These are phyloP conservation scores for Backusella circina DNA, from an alignment of 192 early-diverging fungal genomes.

Conservation along the genomic window DNA sequence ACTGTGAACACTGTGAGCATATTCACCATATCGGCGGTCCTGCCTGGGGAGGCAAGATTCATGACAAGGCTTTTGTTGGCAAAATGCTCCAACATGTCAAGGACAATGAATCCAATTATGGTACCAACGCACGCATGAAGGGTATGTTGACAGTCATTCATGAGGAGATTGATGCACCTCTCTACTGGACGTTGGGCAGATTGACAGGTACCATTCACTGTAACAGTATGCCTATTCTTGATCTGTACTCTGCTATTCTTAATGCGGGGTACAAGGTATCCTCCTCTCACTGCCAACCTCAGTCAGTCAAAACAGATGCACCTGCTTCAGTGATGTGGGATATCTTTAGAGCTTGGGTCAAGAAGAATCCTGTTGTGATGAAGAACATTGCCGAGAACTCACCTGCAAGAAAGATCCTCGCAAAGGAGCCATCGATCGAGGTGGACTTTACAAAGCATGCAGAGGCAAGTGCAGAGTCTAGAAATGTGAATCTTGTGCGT, in stretches of 20 bases:
- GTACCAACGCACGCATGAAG: constrained; percentile 82
- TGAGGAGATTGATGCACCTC: constrained; percentile 74
- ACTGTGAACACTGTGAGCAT: constrained; percentile 75
- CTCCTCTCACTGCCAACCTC: constrained; percentile 73
- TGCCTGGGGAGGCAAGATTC: constrained; percentile 81
- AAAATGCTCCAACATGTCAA: constrained; percentile 78
- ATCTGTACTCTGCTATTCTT: constrained; percentile 82
- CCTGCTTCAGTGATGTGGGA: constrained; percentile 89
- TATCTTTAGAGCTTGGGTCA: constrained; percentile 76
- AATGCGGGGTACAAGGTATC: constrained; percentile 89
- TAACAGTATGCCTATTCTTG: constrained; percentile 64
- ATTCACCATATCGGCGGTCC: constrained; percentile 88
- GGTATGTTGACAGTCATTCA: constrained; percentile 93
- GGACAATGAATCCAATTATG: constrained; percentile 54
- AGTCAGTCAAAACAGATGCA: constrained; percentile 92
- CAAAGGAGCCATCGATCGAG: constrained; percentile 44
- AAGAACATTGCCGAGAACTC: constrained; percentile 65
- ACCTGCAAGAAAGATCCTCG: constrained; percentile 66
- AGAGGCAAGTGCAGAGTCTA: constrained; percentile 70
- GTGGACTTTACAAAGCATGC: constrained; percentile 76
- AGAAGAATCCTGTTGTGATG: constrained; percentile 63
- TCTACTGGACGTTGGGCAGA: constrained; percentile 75
- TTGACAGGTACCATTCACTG: constrained; percentile 73
- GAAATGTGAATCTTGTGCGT: constrained; percentile 81
- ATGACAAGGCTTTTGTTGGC: constrained; percentile 79